Base-by-base conservation (phyloP, 306 rosid species). In the Urtica urens region DNA sequence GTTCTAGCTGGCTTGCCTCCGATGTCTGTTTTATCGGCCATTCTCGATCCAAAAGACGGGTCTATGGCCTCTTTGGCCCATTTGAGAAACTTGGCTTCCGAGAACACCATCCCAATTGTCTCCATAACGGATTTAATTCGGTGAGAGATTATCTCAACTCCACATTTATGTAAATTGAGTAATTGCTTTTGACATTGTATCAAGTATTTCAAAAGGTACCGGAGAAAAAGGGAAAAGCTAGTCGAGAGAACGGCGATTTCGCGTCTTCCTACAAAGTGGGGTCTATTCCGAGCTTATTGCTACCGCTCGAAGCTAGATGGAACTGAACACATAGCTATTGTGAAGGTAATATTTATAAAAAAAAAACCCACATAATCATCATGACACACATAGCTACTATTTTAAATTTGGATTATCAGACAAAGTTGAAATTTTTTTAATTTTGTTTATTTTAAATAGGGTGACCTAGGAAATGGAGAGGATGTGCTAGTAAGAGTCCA, bases 91-190 rank as follows among this genome's bases (percentile, higher is more conserved):
- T 58, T 87, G 49, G 83, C 83, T 46, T 51, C 29, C 40, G 65
- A 76, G 46, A 30, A 71, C 51, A 62, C 31, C 59, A 59, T 87
- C 10, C 93, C 93, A 45, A 64, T 80, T 42, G 83, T 83, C 65
- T 87, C 96, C 39, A 69, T 87, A 21, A 83, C 94, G 44, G 96
- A 83, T 70, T 59, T 87, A 66, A 87, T 87, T 42, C 73, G 96
- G 96, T 77, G 51, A 62, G 28, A 28, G 10, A 28, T 28, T 28
- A 10, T 28, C 10, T 28, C 33, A 28, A 28, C 33, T 28, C 33
- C 4, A 28, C 4, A 28, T 28, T n/a, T n/a, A n/a, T n/a, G n/a
- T n/a, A n/a, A n/a, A n/a, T n/a, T n/a, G n/a, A n/a, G n/a, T n/a
- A n/a, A n/a, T n/a, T n/a, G n/a, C n/a, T n/a, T n/a, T n/a, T n/a